phyloP scores from a whole-genome alignment of 1,284 basidiomycete species.

The Sanghuangporus baumii region DNA sequence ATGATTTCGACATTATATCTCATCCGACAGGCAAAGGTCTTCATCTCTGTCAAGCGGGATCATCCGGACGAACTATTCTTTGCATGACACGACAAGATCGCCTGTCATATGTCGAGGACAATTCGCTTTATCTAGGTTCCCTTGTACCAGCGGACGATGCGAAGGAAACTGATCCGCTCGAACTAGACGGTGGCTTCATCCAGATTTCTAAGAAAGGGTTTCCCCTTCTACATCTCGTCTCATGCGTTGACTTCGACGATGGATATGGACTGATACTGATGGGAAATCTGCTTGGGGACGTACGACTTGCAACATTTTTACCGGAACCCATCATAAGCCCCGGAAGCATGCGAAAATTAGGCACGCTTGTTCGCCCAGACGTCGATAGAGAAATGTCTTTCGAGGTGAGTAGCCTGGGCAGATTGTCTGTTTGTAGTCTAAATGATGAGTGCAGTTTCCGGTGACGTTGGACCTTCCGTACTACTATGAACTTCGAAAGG shows the following conservation, averaged over 20 bases:
- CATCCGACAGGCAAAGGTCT: not conserved
- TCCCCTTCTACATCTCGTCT: not conserved
- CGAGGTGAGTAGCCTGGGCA: not conserved
- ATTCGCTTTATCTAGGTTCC: not conserved
- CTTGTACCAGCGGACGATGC: not conserved
- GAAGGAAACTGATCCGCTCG: not conserved
- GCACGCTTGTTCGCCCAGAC: not conserved
- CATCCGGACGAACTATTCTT: not conserved
- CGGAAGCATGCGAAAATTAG: not conserved
- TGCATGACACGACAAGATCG: not conserved
- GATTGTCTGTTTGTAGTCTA: not conserved
- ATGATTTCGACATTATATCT: not conserved
- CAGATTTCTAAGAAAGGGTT: not conserved
- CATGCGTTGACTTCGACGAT: slow-evolving; percentile 10
- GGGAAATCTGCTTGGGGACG: not conserved
- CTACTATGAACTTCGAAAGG: not conserved
- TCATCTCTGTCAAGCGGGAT: not conserved
- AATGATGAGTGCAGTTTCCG: not conserved
- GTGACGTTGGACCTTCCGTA: not conserved
- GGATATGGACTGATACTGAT: slow-evolving; percentile 3
- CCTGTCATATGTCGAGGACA: not conserved
- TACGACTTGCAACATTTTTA: slow-evolving; percentile 1
- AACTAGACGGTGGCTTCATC: not conserved
- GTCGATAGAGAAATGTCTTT: not conserved
- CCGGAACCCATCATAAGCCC: not conserved